Evolutionary conservation across 805 yeast species (phyloP).

Genomic region (Candida nitratophila): DNA sequence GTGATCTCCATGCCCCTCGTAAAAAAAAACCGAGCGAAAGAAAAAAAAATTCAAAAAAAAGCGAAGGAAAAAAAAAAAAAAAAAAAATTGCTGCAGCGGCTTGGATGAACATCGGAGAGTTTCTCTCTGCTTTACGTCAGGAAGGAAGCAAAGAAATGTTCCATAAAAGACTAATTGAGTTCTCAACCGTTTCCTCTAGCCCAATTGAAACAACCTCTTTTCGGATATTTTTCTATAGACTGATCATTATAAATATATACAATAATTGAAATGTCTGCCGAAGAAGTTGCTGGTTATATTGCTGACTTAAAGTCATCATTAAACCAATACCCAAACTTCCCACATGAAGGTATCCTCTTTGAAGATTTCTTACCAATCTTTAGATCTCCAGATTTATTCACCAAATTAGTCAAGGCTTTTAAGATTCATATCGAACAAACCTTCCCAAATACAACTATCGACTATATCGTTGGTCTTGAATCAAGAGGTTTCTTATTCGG

Average conservation of each 20-base stretch:
- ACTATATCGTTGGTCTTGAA: constrained; percentile 89
- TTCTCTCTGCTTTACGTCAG: not conserved
- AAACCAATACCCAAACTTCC: constrained; percentile 89
- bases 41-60: too few species aligned
- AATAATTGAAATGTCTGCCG: not conserved
- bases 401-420: constrained; percentile 75
- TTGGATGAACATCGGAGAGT: not conserved
- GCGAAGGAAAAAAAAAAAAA: not conserved
- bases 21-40: too few species aligned
- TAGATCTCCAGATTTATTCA: constrained; percentile 73
- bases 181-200: too few species aligned
- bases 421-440: constrained; percentile 58
- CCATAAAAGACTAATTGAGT: too few species aligned
- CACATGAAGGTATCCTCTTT: constrained; percentile 83
- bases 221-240: too few species aligned
- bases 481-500: constrained; percentile 97
- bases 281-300: constrained; percentile 27
- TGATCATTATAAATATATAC: too few species aligned
- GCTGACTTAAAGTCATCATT: constrained; percentile 45
- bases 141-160: too few species aligned
- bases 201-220: too few species aligned
- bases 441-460: constrained; percentile 50
- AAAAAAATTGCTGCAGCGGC: not conserved
- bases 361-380: constrained; percentile 97
- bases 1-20: too few species aligned